These are phyloP conservation scores for Diatrype stigma DNA, from an alignment of 2,329 filamentous ascomycete genomes.

Conservation along the genomic window DNA sequence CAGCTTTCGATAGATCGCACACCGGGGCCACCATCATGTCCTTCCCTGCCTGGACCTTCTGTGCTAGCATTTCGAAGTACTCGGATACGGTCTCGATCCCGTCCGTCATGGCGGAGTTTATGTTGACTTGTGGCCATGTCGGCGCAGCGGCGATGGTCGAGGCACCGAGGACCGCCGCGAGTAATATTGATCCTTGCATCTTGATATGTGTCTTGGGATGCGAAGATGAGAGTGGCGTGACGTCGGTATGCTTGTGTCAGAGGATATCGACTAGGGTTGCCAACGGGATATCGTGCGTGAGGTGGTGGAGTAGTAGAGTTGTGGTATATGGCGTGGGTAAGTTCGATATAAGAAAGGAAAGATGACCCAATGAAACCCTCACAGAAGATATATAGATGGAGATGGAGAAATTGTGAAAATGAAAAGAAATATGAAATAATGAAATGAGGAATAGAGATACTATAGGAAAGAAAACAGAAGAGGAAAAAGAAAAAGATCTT, in stretches of 20 bases:
- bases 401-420: slow-evolving; percentile 10
- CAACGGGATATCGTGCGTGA: slow-evolving; percentile 6
- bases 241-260: slow-evolving; percentile 3
- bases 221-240: slow-evolving; percentile 8
- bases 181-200: slow-evolving; percentile 49
- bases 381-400: slow-evolving; percentile 14
- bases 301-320: slow-evolving; percentile 12
- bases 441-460: slow-evolving; percentile 13
- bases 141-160: slow-evolving; percentile 40
- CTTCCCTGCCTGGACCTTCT: slow-evolving; percentile 48
- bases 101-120: slow-evolving; percentile 34
- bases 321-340: slow-evolving; percentile 1
- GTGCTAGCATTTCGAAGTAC: slow-evolving; percentile 58
- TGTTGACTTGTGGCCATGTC: slow-evolving; percentile 41
- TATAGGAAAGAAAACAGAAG: slow-evolving; percentile 18
- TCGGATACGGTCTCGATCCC: slow-evolving; percentile 47
- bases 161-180: slow-evolving; percentile 43
- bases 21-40: slow-evolving; percentile 35
- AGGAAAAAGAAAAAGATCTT: slow-evolving; percentile 23
- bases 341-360: slow-evolving; percentile 11
- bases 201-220: slow-evolving; percentile 18
- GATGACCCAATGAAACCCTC: slow-evolving; percentile 21
- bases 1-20: slow-evolving; percentile 52
- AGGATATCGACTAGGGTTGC: slow-evolving; percentile 11
- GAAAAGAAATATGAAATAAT: slow-evolving; percentile 15